Base-by-base conservation (phyloP, 495 filamentous ascomycete genomes). In the Penicillium longicatenatum region DNA sequence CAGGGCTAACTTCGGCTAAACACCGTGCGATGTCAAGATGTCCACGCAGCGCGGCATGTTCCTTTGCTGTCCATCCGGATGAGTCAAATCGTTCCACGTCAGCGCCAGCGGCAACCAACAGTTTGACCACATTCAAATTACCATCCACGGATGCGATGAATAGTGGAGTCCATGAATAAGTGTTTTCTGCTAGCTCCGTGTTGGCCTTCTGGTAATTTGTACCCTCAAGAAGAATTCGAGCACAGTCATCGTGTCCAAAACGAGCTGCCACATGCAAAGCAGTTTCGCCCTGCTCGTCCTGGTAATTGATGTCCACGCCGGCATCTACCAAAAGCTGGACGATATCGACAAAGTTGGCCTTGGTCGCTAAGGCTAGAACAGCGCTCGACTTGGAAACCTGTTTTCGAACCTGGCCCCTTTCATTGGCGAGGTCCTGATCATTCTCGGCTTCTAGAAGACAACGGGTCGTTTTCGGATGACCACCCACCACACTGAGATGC, bases 31-130 rank as follows among this genome's bases (percentile, higher is more conserved):
- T 91, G 4, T 80, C 73, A 39, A 97, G 76, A 66, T 98, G 92
- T 0, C 94, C 94, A 62, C 94, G 76, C 35, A 98, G 74, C 0
- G 90, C 88, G 5, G 94, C 94, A 74, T 98, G 94, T 67, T 98
- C 94, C 74, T 87, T 91, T 2, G 93, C 86, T 2, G 91, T 96
- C 95, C 95, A 98, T 8, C 94, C 94, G 49, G 92, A 97, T 2
- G 85, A 85, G 69, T 98, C 94, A 9, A 74, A 70, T 47, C 81
- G 85, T 50, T 87, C 86, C 14, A 92, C 66, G 50, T 94, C 83
- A 1, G 89, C 89, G 0, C 90, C 90, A 26, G 89, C 87, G 22
- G 84, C 82, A 43, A 97, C 79, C 10, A 98, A 79, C 45, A 91
- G 81, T 67, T 90, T 83, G 19, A 94, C 89, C 31, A 95, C 83